Base-by-base conservation (phyloP, 2,329 filamentous ascomycete genomes). In the Cordyceps fumosorosea region DNA sequence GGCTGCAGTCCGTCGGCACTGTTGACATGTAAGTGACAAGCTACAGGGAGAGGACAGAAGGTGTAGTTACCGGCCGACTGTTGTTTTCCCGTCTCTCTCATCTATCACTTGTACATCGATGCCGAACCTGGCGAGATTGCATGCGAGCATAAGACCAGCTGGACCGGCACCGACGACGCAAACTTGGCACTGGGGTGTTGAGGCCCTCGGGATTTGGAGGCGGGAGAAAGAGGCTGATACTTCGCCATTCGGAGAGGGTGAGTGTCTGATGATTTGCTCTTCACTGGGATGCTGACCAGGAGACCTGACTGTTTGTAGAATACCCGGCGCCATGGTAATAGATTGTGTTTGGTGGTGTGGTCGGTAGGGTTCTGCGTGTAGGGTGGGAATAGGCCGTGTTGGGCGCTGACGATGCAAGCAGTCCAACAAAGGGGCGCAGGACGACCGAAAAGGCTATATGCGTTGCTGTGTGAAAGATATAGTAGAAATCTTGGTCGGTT, bases 1-100 rank as follows among this genome's bases (percentile, higher is more conserved):
- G 89, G 89, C 69, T 91, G 89, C 58, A 91, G 77, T 47, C 89
- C 89, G 72, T 91, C 89, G 65, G 88, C 88, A 71, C 80, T 82
- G 68, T 26, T 11, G 11, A 18, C 24, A 42, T 32, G 58, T 61
- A 18, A 62, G 53, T 22, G 22, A 20, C 44, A 20, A 24, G 32
- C 18, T 32, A 22, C 50, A 16, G 42, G 7, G 29, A 16, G 29
- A 14, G 56, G n/a, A 22, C 2, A 16, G 37, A 26, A 40, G 7
- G 22, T 57, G 20, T 34, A n/a, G 66, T 69, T 75, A 78, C 76
- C 76, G 75, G 70, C 88, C 88, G 10, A 86, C 87, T 6, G 84
- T 79, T 1, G 89, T 92, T 68, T 84, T 84, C 67, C 89, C 83
- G 40, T 83, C 77, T 65, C 88, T 78, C 70, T 91, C 87, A 74